Evolutionary conservation across 2,329 filamentous ascomycete genomes (phyloP), one percentile per base, ranked within the genome.

Genomic region (Xylariaceae sp.): DNA sequence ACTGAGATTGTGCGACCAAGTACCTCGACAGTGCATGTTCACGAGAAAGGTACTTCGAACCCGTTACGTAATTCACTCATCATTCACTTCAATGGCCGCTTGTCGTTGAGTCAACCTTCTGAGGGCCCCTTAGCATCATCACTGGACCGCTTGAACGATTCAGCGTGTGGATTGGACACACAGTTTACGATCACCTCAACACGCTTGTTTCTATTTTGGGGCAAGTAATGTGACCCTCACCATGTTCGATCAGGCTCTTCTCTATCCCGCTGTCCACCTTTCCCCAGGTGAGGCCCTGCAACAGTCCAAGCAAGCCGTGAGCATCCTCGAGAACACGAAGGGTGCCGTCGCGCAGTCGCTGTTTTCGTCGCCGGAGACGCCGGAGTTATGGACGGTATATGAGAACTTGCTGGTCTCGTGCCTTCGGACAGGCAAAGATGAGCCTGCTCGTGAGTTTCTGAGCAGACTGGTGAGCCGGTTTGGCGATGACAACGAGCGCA

Each of bases 371-470:
- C 73, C 81, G 35, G 92, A 97, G 72, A 87, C 86, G 0, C 80
- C 89, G 57, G 91, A 96, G 65, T 81, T 90, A 70, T 97, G 93
- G 92, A 83, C 83, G 13, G 85, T 84, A 49, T 89, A 94, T 74
- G 93, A 97, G 76, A 94, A 96, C 71, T 82, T 97, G 15, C 78
- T 97, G 66, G 78, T 94, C 39, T 86, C 91, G 35, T 94, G 90
- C 69, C 82, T 99, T 44, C 88, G 90, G 54, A 92, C 90, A 0
- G 89, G 90, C 56, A 90, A 97, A 73, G 88, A 95, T 67, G 78
- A 84, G 64, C 84, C 89, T 23, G 94, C 94, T 23, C 84, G 85
- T 65, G 73, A 86, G 67, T 90, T 89, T 71, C 81, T 97, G 44
- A 84, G 89, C 69, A 84, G 87, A 62, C 81, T 99, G 51, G 86